Conservation (phyloP, 257 asterid genomes). For the Solanum chilense region DNA sequence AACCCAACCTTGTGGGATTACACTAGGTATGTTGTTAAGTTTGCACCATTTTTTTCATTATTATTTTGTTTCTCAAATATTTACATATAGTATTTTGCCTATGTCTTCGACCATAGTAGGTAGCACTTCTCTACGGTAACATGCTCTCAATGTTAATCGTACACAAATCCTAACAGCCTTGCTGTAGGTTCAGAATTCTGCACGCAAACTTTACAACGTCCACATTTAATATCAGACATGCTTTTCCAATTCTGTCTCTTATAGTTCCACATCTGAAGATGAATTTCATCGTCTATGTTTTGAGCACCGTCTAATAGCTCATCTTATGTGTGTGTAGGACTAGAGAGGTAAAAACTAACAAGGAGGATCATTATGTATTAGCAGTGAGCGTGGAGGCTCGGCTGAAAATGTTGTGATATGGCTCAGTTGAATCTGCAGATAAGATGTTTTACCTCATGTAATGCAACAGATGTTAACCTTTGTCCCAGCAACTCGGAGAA, state of each 20-base stretch:
- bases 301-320: neutral
- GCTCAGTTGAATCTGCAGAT: neutral
- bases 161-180: neutral
- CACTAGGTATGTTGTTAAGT: neutral
- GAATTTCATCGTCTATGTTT: neutral
- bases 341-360: neutral
- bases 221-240: neutral
- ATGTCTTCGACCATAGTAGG: neutral
- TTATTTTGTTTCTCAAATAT: neutral
- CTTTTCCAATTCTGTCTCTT: neutral
- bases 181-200: neutral
- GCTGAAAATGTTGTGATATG: neutral
- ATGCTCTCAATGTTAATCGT: neutral
- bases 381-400: neutral
- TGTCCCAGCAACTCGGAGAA: neutral
- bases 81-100: neutral
- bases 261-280: neutral
- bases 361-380: neutral
- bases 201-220: neutral
- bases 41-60: neutral
- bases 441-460: neutral
- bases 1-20: neutral
- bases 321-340: neutral
- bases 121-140: neutral
- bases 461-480: neutral